Evolutionary conservation across 495 filamentous ascomycete species (phyloP), one percentile per base, ranked within the genome.

Genomic region (Penicillium tannophilum): DNA sequence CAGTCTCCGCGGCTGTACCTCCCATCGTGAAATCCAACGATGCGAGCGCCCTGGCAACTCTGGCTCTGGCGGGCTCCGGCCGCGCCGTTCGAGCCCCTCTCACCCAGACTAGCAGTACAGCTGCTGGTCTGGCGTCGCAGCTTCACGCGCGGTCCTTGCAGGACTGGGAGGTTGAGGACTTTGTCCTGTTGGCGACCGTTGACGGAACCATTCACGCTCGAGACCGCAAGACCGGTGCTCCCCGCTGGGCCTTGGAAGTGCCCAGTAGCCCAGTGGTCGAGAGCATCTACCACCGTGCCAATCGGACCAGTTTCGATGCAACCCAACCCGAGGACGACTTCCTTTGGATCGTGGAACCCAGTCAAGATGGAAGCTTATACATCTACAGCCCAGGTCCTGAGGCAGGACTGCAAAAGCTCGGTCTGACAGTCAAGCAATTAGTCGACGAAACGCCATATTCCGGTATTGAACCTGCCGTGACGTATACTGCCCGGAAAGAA

Each of bases 81-180:
- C 81, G 72, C 76, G 82, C 88, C 88, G 89, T 92, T 80, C 82
- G 88, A 92, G 89, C 89, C 88, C 87, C 86, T 82, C 84, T 85
- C 85, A 85, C 81, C 79, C 80, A 81, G 79, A 83, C 81, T 71
- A 83, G 84, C 77, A 78, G 51, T 61, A 72, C 77, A 16, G 80
- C 80, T 70, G 86, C 85, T 73, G 91, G 88, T 72, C 83, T 93
- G 72, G 83, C 88, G 78, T 85, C 89, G 85, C 88, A 86, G 84
- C 86, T 84, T 70, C 77, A 84, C 85, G 92, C 92, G 91, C 92
- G 92, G 85, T 93, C 87, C 76, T 76, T 98, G 83, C 88, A 95
- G 84, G 94, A 97, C 71, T 98, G 92, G 93, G 91, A 97, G 86
- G 92, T 97, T 77, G 93, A 98, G 89, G 93, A 98, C 79, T 95